phyloP scores from a whole-genome alignment of 75 land plant species.

The Ceratopteris richardii region DNA sequence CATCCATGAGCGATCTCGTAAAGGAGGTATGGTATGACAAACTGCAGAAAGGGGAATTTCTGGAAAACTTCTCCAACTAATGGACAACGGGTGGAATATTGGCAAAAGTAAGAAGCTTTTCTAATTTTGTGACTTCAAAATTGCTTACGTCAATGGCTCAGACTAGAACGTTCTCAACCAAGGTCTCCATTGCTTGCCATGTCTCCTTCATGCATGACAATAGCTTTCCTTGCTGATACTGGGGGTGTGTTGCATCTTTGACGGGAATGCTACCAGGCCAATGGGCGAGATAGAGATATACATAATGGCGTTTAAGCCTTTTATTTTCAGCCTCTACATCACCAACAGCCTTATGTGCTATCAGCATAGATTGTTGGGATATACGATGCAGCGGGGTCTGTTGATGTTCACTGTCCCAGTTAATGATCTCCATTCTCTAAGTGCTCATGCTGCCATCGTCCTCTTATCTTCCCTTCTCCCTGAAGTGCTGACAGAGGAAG shows the following conservation, averaged over 20 bases:
- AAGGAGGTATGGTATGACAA: no score
- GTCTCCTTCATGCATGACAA: constrained; percentile 39
- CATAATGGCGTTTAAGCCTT: constrained; percentile 47
- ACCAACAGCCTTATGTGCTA: no score
- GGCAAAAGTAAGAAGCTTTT: constrained; percentile 58
- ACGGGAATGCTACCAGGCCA: constrained; percentile 51
- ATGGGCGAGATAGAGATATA: constrained; percentile 67
- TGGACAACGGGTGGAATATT: constrained; percentile 66
- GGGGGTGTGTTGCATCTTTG: constrained; percentile 75
- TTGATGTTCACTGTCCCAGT: no score
- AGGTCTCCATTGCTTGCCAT: constrained; percentile 68
- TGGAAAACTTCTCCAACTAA: constrained; percentile 60
- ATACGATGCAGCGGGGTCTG: no score
- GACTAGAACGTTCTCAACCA: constrained; percentile 54
- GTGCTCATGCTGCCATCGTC: no score
- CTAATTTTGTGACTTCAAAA: constrained; percentile 46
- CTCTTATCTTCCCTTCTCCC: no score
- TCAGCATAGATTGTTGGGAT: no score
- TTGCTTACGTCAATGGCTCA: constrained; percentile 73
- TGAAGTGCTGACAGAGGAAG: no score
- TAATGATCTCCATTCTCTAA: no score
- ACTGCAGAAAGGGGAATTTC: no score
- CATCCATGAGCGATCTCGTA: no score
- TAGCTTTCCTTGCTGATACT: constrained; percentile 30
- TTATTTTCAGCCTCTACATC: constrained; percentile 48